Evolutionary conservation across 352 stramenopile genomes (phyloP), one percentile per base, ranked within the genome.

Genomic region (Blastocystis hominis): DNA sequence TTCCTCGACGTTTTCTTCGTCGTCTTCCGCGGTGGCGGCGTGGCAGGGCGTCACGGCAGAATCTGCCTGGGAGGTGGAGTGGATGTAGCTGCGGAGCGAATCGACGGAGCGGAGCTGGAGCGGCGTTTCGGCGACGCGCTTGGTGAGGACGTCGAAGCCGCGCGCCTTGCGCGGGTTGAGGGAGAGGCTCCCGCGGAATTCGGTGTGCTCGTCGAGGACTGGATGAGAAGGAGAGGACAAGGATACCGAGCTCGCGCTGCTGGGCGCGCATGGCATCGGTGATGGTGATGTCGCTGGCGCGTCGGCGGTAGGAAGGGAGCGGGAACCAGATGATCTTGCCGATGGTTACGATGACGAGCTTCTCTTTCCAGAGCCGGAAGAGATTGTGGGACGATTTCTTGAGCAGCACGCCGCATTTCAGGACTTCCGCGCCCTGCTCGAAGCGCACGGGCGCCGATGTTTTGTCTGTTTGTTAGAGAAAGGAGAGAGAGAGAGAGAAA

Each of bases 271-370:
- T 84, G 17, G 42, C 44, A 20, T 84, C 72, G 53, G 72, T 84
- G 30, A 84, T 84, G 53, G n/a, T 50, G 56, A 84, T 50, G 20
- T 64, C 55, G 15, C 72, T 38, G 20, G 30, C 40, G 24, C 46
- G n/a, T n/a, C 36, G 17, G 44, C 53, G 59, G 50, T 3, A 10
- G 0, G 72, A 66, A 10, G 72, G 44, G 2, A 84, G 10, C 17
- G 72, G 72, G 38, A 66, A 68, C 72, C 72, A 84, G 40, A 84
- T 64, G n/a, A 84, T n/a, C 72, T 84, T 84, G n/a, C 72, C 72
- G 72, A 84, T 84, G 3, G 72, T 84, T 10, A 84, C 54, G 36
- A 84, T 68, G 20, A 84, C 72, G 34, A 68, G 68, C 20, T 84
- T 84, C 3, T 66, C 44, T 34, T 68, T 66, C 72, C 72, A 84